A percentile compares a stretch with the other conserved stretches of the same genome.
These are phyloP conservation scores for Barnettozyma hawaiiensis DNA, from an alignment of 1,139 yeast species.

Conservation along the genomic window DNA sequence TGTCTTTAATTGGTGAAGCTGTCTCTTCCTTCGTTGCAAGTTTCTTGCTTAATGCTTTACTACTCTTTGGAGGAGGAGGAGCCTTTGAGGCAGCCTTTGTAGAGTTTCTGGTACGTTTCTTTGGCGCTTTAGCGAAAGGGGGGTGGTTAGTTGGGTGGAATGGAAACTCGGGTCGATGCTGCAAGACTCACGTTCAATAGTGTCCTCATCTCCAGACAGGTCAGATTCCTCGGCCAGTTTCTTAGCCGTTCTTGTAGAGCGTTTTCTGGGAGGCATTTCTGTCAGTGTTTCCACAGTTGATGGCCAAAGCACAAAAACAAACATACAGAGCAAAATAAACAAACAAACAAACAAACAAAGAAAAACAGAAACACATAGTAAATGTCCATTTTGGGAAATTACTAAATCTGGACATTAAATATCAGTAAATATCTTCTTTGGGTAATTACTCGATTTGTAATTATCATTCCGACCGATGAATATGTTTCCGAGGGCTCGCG, in stretches of 20 bases:
- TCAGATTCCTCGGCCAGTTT: constrained; percentile 6
- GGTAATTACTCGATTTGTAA: constrained; percentile 2
- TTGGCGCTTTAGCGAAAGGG: background rate
- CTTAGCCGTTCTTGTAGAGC: constrained; percentile 20
- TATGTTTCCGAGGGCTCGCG: background rate
- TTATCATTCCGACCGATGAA: background rate
- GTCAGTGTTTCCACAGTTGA: too few relatives aligned
- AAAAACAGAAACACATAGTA: background rate
- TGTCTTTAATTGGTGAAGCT: background rate
- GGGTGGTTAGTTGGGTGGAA: too few relatives aligned
- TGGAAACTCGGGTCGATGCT: too few relatives aligned
- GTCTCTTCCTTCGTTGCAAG: background rate
- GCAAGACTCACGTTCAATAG: constrained; percentile 9
- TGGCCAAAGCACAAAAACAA: background rate
- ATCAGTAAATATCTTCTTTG: background rate
- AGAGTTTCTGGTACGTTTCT: constrained; percentile 4
- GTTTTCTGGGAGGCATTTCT: constrained; percentile 25
- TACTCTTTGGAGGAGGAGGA: background rate
- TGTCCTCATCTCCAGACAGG: constrained; percentile 3
- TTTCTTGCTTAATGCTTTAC: background rate
- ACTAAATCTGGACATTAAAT: too few relatives aligned
- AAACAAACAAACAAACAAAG: background rate
- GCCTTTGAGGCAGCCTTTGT: background rate
- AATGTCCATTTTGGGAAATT: background rate
- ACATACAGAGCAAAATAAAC: background rate